phyloP scores from a whole-genome alignment of 1,284 basidiomycete species.

The Erythrobasidium hasegawianum region DNA sequence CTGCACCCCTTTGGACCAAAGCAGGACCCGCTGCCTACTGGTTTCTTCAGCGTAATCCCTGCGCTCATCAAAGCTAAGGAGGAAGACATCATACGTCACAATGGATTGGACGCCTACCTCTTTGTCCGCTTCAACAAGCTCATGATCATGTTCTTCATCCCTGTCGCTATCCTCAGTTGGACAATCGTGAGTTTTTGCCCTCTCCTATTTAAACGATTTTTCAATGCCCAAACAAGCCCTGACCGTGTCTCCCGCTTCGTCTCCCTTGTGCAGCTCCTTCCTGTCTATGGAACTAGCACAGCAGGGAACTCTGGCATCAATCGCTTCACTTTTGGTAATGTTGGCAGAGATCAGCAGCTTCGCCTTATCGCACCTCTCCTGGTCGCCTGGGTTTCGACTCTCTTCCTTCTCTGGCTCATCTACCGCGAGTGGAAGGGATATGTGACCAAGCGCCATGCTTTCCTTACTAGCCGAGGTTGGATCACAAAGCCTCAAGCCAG shows the following conservation, averaged over 20 bases:
- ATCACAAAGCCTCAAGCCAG: slow-evolving; percentile 67
- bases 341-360: slow-evolving; percentile 55
- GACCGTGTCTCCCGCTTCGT: neutral
- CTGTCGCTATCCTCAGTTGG: slow-evolving; percentile 62
- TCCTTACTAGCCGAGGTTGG: slow-evolving; percentile 55
- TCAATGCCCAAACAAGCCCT: neutral
- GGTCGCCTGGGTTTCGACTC: slow-evolving; percentile 54
- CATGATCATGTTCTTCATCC: slow-evolving; percentile 72
- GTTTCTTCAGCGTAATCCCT: slow-evolving; percentile 50
- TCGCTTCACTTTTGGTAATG: slow-evolving; percentile 74
- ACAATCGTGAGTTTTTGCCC: slow-evolving; percentile 33
- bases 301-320: slow-evolving; percentile 59
- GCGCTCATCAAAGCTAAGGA: slow-evolving; percentile 46
- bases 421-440: slow-evolving; percentile 75
- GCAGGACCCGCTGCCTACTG: slow-evolving; percentile 43
- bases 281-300: slow-evolving; percentile 58
- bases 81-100: slow-evolving; percentile 51
- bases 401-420: slow-evolving; percentile 80
- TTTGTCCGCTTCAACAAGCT: slow-evolving; percentile 80
- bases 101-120: slow-evolving; percentile 91
- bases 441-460: slow-evolving; percentile 73
- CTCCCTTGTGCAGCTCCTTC: slow-evolving; percentile 51
- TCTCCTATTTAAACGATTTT: neutral
- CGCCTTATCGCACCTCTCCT: slow-evolving; percentile 74
- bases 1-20: slow-evolving; percentile 41